Conservation (phyloP, 1,139 yeast species). For the Maudiozyma humilis region DNA sequence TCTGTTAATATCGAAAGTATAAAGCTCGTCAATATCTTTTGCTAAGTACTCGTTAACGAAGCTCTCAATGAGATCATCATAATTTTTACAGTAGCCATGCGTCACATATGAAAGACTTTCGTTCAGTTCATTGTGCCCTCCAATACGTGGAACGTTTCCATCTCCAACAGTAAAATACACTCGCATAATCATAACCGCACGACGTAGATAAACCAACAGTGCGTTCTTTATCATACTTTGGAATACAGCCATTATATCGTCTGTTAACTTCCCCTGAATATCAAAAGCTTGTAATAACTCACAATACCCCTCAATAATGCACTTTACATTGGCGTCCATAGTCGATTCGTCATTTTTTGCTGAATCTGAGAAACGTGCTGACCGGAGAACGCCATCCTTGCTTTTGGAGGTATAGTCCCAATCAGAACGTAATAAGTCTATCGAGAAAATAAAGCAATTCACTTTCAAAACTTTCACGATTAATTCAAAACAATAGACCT, state of each 20-base stretch:
- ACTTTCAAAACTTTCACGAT: not conserved
- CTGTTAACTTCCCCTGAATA: too few relatives aligned
- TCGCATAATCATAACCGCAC: conserved; percentile 13
- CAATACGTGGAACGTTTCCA: not conserved
- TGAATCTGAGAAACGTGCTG: too few relatives aligned
- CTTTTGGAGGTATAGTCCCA: not conserved
- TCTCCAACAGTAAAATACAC: conserved; percentile 10
- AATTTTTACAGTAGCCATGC: not conserved
- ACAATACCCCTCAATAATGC: too few relatives aligned
- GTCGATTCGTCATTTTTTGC: too few relatives aligned
- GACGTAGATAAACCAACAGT: too few relatives aligned
- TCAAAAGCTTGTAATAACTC: too few relatives aligned
- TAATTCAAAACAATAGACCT: not conserved
- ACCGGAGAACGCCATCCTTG: not conserved
- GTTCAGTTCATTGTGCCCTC: not conserved
- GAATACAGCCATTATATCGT: too few relatives aligned
- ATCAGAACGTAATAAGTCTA: not conserved
- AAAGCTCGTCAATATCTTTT: not conserved
- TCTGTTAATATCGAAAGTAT: too few relatives aligned
- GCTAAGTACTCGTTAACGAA: not conserved
- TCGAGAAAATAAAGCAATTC: not conserved
- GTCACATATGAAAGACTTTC: not conserved
- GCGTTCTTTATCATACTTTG: too few relatives aligned
- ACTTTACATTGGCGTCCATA: too few relatives aligned
- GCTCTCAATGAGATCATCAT: not conserved